Percentiles rank a stretch among this genome's conserved stretches.
Evolutionary conservation across 108 stramenopile genomes (phyloP).

Genomic region (Pseudonitzschia multiseries): DNA sequence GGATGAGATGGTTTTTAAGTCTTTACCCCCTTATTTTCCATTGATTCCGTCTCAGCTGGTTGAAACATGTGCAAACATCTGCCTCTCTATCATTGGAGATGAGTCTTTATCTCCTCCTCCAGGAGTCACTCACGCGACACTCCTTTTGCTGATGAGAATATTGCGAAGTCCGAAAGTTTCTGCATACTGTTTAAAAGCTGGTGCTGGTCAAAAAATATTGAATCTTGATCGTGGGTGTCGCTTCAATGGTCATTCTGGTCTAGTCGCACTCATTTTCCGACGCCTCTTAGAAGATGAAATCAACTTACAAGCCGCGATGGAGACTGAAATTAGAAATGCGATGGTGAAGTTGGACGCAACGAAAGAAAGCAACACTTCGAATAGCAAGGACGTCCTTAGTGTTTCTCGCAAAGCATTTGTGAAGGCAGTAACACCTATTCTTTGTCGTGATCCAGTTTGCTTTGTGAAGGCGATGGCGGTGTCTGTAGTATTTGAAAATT

Average conservation of each 20-base stretch:
- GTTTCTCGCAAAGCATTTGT: slow-evolving; percentile 55
- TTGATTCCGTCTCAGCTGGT: slow-evolving; percentile 47
- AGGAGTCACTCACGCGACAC: slow-evolving; percentile 51
- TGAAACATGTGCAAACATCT: slow-evolving; percentile 59
- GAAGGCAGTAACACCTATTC: slow-evolving; percentile 56
- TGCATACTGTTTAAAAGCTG: slow-evolving; percentile 57
- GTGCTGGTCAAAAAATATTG: slow-evolving; percentile 76
- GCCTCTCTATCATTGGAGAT: slow-evolving; percentile 61
- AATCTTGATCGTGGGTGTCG: slow-evolving; percentile 52
- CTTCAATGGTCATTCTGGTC: slow-evolving; percentile 71
- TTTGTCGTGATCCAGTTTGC: slow-evolving; percentile 68
- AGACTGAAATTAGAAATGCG: slow-evolving; percentile 80
- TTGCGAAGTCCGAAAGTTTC: slow-evolving; percentile 66
- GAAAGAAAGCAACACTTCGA: slow-evolving; percentile 38
- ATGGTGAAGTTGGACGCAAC: slow-evolving; percentile 58
- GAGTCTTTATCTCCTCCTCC: slow-evolving; percentile 48
- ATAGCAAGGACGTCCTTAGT: slow-evolving; percentile 36
- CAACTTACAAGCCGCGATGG: slow-evolving; percentile 87
- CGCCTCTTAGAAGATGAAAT: slow-evolving; percentile 87
- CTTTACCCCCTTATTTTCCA: slow-evolving; percentile 66
- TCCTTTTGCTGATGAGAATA: slow-evolving; percentile 74
- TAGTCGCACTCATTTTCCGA: slow-evolving; percentile 72
- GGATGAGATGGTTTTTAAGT: slow-evolving; percentile 29
- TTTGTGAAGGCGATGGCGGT: slow-evolving; percentile 73
- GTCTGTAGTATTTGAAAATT: slow-evolving; percentile 48